Conservation (phyloP, 2,329 filamentous ascomycete genomes). For the Aspergillus bombycis region DNA sequence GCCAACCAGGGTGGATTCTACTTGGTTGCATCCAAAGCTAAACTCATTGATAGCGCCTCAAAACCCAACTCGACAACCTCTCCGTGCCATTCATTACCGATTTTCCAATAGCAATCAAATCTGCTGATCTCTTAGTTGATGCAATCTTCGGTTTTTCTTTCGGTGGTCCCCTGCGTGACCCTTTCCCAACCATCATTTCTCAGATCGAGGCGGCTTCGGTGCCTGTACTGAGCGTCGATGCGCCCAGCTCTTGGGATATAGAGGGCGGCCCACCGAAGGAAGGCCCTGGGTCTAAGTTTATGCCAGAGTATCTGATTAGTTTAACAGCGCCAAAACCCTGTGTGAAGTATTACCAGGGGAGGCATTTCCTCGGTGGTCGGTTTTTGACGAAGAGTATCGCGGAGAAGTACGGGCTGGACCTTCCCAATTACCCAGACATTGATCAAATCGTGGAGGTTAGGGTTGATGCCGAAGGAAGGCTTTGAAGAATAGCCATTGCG, state of each 20-base stretch:
- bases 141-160: conserved; percentile 97
- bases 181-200: conserved; percentile 80
- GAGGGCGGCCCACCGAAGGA: conserved; percentile 77
- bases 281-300: conserved; percentile 77
- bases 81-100: conserved; percentile 77
- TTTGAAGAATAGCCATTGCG: conserved; percentile 23
- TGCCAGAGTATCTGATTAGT: conserved; percentile 79
- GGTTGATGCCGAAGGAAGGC: conserved; percentile 40
- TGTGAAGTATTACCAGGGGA: conserved; percentile 78
- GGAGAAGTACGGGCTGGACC: conserved; percentile 80
- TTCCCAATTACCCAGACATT: conserved; percentile 80
- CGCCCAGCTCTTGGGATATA: conserved; percentile 93
- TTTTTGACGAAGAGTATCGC: conserved; percentile 80
- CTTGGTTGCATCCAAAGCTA: not conserved
- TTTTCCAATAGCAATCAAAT: conserved; percentile 67
- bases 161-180: conserved; percentile 86
- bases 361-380: conserved; percentile 90
- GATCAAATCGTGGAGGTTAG: conserved; percentile 85
- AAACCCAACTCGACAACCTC: conserved; percentile 82
- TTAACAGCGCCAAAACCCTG: conserved; percentile 92
- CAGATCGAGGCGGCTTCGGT: conserved; percentile 72
- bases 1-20: not conserved
- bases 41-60: conserved; percentile 63
- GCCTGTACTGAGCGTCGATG: conserved; percentile 86
- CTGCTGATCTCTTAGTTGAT: conserved; percentile 82